phyloP scores from a whole-genome alignment of 208 protist genomes.

The Novymonas esmeraldas region DNA sequence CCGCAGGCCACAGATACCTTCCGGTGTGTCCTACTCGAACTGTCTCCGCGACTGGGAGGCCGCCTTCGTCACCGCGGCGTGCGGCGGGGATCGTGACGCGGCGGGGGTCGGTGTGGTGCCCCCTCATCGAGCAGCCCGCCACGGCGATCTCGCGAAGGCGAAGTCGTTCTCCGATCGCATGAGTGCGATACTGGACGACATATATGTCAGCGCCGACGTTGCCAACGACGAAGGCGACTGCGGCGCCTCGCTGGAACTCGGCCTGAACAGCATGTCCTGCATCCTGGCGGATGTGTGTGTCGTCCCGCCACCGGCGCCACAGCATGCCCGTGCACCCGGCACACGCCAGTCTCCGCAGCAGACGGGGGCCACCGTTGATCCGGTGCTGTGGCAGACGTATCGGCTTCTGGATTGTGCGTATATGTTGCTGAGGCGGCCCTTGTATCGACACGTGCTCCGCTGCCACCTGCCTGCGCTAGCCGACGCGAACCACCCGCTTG shows the following conservation, averaged over 20 bases:
- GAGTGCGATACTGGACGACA: conserved; percentile 31
- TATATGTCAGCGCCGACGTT: conserved; percentile 48
- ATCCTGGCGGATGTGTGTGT: conserved; percentile 11
- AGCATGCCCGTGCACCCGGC: too few relatives aligned
- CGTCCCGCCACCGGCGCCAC: not conserved
- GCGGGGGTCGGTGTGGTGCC: not conserved
- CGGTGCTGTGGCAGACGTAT: conserved; percentile 43
- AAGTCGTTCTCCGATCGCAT: conserved; percentile 11
- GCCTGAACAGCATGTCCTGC: conserved; percentile 30
- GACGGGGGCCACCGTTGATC: conserved; percentile 7
- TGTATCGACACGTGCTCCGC: conserved; percentile 46
- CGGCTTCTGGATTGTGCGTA: conserved; percentile 57
- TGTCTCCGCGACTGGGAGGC: conserved; percentile 26
- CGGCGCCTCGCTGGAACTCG: conserved; percentile 48
- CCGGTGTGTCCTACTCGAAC: not conserved
- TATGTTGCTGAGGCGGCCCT: conserved; percentile 38
- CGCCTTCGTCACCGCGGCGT: conserved; percentile 3
- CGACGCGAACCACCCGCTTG: not conserved
- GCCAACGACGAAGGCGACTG: conserved; percentile 64
- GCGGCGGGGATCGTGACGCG: not conserved
- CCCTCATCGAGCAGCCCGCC: not conserved
- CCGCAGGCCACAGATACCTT: conserved; percentile 27
- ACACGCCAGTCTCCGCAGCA: too few relatives aligned
- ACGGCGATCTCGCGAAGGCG: not conserved
- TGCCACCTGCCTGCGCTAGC: conserved; percentile 41